These are phyloP conservation scores for Phycomyces blakesleeanus DNA, from an alignment of 192 early-diverging fungal genomes.

Conservation along the genomic window DNA sequence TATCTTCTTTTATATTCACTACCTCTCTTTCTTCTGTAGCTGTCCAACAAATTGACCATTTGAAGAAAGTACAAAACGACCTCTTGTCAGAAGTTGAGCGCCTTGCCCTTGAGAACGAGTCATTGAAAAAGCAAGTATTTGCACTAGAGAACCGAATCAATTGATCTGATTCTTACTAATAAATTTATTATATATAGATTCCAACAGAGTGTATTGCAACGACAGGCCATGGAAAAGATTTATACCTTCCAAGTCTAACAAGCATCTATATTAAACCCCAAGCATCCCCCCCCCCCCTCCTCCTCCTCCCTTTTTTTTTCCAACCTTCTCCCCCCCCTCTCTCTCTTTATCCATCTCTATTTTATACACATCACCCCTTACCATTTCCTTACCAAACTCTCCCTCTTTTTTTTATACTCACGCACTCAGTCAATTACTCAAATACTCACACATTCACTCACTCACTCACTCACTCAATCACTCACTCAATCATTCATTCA, in stretches of 20 bases:
- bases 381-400: slow-evolving; percentile 9
- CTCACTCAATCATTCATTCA: slow-evolving; percentile 1
- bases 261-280: not conserved
- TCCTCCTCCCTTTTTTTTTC: not conserved
- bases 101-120: slow-evolving; percentile 26
- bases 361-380: no score
- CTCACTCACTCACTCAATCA: slow-evolving; percentile 2
- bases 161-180: not conserved
- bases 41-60: slow-evolving; percentile 42
- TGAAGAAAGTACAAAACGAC: slow-evolving; percentile 35
- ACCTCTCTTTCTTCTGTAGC: slow-evolving; percentile 16
- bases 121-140: slow-evolving; percentile 29
- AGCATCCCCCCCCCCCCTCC: not conserved
- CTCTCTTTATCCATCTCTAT: not conserved
- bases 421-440: not conserved
- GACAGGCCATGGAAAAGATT: slow-evolving; percentile 42
- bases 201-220: slow-evolving; percentile 34
- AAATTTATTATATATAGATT: slow-evolving; percentile 20
- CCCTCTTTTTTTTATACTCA: not conserved
- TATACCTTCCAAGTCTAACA: slow-evolving; percentile 25
- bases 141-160: not conserved
- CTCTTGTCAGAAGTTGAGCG: slow-evolving; percentile 33
- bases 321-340: not conserved
- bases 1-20: not conserved
- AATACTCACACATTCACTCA: not conserved